Evolutionary conservation across 169 alveolate species (phyloP), one percentile per base, ranked within the genome.

Genomic region (Plasmodium coatneyi): DNA sequence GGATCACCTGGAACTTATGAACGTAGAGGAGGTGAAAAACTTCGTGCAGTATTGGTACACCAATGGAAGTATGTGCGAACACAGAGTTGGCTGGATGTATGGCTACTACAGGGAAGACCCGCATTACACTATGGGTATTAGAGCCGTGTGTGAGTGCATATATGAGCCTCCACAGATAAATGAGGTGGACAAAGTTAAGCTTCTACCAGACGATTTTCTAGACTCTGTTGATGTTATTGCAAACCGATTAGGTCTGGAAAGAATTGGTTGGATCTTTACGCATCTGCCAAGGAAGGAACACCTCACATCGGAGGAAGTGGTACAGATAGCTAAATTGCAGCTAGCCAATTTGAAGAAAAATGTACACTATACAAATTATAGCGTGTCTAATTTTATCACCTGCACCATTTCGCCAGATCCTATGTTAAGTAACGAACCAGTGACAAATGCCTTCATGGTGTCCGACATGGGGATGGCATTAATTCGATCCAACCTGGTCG

Each of bases 51-150:
- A 97, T 82, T 99, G 99, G 99, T 97, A 95, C 79, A 71, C 95
- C 41, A 96, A 95, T 14, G 95, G 96, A 34, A 98, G 97, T 71
- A 95, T 98, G 98, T 96, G 82, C 5, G 96, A 97, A 89, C 99
- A 99, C 95, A 98, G 99, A 83, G 97, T 96, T 93, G 99, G 99
- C 7, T 99, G 98, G 98, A 95, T 99, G 97, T 99, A 98, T 92
- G 99, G 99, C 30, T 99, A 99, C 96, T 99, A 99, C 95, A 97
- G 98, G 82, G 99, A 98, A 96, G 99, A 99, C 95, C 98, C 98
- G 2, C 99, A 98, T 93, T 99, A 98, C 93, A 98, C 98, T 9
- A 98, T 97, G 86, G 99, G 99, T 34, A 98, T 99, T 0, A 96
- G 99, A 92, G 99, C 99, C 1, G 99, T 99, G 41, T 97, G 98